Evolutionary conservation across 2,329 filamentous ascomycete species (phyloP).

Genomic region (Botrytis elliptica): DNA sequence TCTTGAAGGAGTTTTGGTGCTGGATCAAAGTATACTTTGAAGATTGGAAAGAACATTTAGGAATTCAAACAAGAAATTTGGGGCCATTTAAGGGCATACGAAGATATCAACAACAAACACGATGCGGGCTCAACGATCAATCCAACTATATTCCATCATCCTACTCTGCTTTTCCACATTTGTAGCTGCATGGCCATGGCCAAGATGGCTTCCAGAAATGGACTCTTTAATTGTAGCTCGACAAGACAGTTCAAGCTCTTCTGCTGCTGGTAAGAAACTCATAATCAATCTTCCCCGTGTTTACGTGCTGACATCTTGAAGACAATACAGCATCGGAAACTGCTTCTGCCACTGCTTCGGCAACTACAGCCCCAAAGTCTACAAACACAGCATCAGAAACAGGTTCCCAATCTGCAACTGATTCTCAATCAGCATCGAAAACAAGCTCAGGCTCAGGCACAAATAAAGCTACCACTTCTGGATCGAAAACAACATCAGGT

Average conservation of each 20-base stretch:
- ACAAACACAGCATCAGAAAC: conserved; percentile 9
- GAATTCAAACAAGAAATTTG: conserved; percentile 4
- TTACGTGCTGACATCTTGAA: conserved; percentile 5
- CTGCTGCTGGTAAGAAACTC: conserved; percentile 10
- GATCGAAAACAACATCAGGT: conserved; percentile 11
- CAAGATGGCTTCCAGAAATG: conserved; percentile 53
- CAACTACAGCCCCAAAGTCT: conserved; percentile 6
- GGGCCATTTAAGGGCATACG: background rate
- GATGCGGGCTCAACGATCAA: conserved; percentile 52
- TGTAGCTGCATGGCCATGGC: conserved; percentile 52
- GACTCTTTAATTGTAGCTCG: conserved; percentile 53
- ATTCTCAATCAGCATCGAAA: conserved; percentile 15
- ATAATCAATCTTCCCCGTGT: background rate
- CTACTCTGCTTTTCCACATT: conserved; percentile 53
- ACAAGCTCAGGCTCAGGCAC: conserved; percentile 8
- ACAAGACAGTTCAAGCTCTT: conserved; percentile 39
- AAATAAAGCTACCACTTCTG: conserved; percentile 14
- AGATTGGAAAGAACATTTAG: background rate
- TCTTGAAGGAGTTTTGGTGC: background rate
- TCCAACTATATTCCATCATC: conserved; percentile 50
- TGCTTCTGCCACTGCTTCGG: background rate
- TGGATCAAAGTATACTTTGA: background rate
- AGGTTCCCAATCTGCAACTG: background rate
- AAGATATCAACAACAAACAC: conserved; percentile 33
- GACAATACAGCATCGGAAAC: background rate